Evolutionary conservation across 192 early-diverging fungal species (phyloP), one percentile per base, ranked within the genome.

Genomic region (Oehlia diaphana): DNA sequence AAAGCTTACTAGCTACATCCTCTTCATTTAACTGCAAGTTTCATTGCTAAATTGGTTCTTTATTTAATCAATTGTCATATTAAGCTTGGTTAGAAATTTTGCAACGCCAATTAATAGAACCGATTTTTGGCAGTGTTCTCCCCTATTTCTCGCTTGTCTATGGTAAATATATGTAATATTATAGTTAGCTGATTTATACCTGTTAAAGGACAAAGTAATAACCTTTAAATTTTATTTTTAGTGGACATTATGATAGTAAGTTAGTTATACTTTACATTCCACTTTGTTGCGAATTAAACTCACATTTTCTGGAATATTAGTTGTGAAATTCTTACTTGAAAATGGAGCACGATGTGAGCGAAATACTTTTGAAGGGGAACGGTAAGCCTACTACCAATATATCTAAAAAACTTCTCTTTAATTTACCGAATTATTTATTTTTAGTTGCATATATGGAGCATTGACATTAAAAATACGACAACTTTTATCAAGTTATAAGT

Each of bases 311-410:
- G 12, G 26, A 21, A 31, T 23, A 9, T 31, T 78, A 28, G 79
- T 90, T 49, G 84, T 82, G 4, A 65, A 67, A 58, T 90, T 79
- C 76, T 82, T 90, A 35, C 74, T 90, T 19, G 75, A 81, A 6
- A 82, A 79, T 75, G 89, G 89, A 2, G 88, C 88, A 26, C 39
- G 81, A 21, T 90, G 85, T 81, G 88, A 90, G 44, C 82, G 84
- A 44, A 81, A 81, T 50, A 90, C 87, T 4, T 90, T 89, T 76
- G 85, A 90, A 82, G 89, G 89, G 4, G 49, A 74, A 74, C 26
- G 72, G 72, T 74, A 53, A 31, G n/a, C 35, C 16, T 0, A 74
- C 0, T 42, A 3, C 10, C 31, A 31, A 31, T 37, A 9, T 4
- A 74, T 5, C 6, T 33, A 2, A 23, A 7, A 74, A 10, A 10